A percentile compares a stretch with the other conserved stretches of the same genome.
phyloP scores from a whole-genome alignment of 139 green algal genomes.

The Chlamydomonas eustigma region DNA sequence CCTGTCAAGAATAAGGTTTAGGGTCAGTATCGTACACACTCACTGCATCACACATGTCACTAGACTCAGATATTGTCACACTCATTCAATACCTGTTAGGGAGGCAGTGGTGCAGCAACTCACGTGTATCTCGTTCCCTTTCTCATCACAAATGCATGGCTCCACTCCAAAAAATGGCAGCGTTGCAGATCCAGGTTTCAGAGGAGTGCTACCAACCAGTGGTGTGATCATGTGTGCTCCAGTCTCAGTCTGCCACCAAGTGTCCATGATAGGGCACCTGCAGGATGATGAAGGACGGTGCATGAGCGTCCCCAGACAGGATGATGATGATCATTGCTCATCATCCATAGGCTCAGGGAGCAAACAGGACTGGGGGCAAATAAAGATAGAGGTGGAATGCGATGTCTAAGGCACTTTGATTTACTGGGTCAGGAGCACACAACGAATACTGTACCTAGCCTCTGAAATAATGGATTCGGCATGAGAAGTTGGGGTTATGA shows the following conservation, averaged over 20 bases:
- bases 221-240: slow-evolving; percentile 74
- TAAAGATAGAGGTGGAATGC: too few relatives aligned
- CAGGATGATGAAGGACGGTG: background rate
- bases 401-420: too few relatives aligned
- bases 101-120: too few relatives aligned
- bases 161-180: slow-evolving; percentile 96
- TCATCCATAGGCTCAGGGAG: too few relatives aligned
- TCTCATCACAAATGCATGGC: slow-evolving; percentile 82
- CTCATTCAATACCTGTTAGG: too few relatives aligned
- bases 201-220: slow-evolving; percentile 34
- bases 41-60: slow-evolving; percentile 27
- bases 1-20: too few relatives aligned
- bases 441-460: too few relatives aligned
- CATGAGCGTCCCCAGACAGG: too few relatives aligned
- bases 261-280: slow-evolving; percentile 89
- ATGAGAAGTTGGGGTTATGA: background rate
- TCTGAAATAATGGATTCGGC: background rate
- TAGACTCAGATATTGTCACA: slow-evolving; percentile 24
- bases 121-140: slow-evolving; percentile 37
- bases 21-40: too few relatives aligned
- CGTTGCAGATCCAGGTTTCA: slow-evolving; percentile 76
- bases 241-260: slow-evolving; percentile 84
- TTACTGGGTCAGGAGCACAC: too few relatives aligned
- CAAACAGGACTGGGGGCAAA: too few relatives aligned
- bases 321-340: too few relatives aligned